Conservation (phyloP, 345 rosid species). For the Raphanus sativus region DNA sequence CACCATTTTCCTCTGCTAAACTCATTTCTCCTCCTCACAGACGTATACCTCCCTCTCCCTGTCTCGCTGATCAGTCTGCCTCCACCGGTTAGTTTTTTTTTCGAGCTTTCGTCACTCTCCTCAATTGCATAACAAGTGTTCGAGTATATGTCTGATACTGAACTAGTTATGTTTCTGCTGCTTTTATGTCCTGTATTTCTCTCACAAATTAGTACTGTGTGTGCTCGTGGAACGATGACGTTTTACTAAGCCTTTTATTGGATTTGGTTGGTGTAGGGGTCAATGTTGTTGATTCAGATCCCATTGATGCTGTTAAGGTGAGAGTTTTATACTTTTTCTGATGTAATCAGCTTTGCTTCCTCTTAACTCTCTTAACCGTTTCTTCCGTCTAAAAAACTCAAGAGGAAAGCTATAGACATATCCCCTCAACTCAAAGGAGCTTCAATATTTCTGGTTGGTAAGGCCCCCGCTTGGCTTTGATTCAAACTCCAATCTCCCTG, state of each 20-base stretch:
- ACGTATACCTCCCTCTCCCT: conserved; percentile 30
- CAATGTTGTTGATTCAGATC: conserved; percentile 37
- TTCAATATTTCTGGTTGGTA: conserved; percentile 81
- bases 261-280: conserved; percentile 16
- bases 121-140: conserved; percentile 18
- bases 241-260: background rate
- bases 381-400: conserved; percentile 39
- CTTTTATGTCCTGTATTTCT: background rate
- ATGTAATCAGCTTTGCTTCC: conserved; percentile 3
- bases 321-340: conserved; percentile 19
- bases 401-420: conserved; percentile 70
- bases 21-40: conserved; percentile 24
- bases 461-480: conserved; percentile 32
- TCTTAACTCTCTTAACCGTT: conserved; percentile 23
- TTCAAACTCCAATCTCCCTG: background rate
- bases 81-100: conserved; percentile 36
- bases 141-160: conserved; percentile 24
- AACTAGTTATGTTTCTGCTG: background rate
- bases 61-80: conserved; percentile 37
- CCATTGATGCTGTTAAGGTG: conserved; percentile 46
- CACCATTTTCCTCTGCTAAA: background rate
- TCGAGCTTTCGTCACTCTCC: background rate
- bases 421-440: conserved; percentile 69
- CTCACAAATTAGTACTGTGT: background rate
- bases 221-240: no score